A percentile compares a stretch with the other conserved stretches of the same genome.
These are phyloP conservation scores for Neoboletus subvelutipes DNA, from an alignment of 768 basidiomycete genomes.

Conservation along the genomic window DNA sequence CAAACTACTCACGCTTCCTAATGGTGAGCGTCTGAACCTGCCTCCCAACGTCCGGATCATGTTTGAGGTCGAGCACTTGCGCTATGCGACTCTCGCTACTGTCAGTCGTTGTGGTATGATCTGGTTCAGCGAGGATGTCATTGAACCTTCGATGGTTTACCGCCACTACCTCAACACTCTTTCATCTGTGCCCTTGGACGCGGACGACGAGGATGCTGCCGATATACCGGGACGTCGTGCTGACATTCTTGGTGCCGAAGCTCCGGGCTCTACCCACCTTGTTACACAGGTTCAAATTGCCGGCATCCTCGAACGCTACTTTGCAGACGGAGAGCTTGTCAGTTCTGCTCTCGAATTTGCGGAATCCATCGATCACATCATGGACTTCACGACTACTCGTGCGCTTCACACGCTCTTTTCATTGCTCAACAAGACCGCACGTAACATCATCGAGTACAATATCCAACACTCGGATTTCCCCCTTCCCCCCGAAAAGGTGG, in stretches of 20 bases:
- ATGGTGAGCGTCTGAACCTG: constrained; percentile 95
- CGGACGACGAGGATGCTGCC: constrained; percentile 78
- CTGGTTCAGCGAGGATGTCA: constrained; percentile 98
- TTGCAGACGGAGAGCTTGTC: constrained; percentile 80
- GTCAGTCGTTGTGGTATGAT: constrained; percentile 99
- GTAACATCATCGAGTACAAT: constrained; percentile 94
- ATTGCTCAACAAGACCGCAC: constrained; percentile 91
- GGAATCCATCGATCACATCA: constrained; percentile 90
- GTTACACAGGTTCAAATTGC: constrained; percentile 75
- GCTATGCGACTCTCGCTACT: constrained; percentile 95
- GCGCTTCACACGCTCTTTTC: constrained; percentile 97
- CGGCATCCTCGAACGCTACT: constrained; percentile 75
- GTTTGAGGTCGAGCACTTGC: constrained; percentile 98
- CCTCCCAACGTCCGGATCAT: constrained; percentile 97
- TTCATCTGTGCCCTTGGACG: constrained; percentile 72
- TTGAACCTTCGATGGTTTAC: constrained; percentile 90
- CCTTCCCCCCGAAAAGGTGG: constrained; percentile 75
- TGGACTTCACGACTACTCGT: constrained; percentile 94
- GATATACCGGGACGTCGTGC: constrained; percentile 63
- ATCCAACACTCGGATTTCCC: constrained; percentile 95
- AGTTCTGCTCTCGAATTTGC: constrained; percentile 76
- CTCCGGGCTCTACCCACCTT: constrained; percentile 59
- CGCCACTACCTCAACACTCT: constrained; percentile 83
- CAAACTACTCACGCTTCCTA: constrained; percentile 93
- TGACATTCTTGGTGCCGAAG: constrained; percentile 46